Conservation (phyloP, 208 protist genomes). For the Phytomonas sp. region DNA sequence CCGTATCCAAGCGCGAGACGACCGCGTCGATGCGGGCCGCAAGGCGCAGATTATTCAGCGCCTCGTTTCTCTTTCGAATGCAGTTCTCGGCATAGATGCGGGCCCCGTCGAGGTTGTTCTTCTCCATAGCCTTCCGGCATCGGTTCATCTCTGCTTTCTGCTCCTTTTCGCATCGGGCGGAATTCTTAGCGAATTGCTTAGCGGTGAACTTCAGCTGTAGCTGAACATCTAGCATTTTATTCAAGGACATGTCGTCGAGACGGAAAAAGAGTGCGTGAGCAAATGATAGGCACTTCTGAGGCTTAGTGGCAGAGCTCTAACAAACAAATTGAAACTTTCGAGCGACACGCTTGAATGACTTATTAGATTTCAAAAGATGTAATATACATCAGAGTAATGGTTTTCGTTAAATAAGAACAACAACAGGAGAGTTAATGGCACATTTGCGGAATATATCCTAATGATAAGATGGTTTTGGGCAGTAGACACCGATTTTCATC, state of each 20-base stretch:
- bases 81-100: constrained; percentile 97
- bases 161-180: constrained; percentile 88
- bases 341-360: background rate
- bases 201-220: constrained; percentile 95
- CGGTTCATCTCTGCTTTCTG: constrained; percentile 90
- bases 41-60: constrained; percentile 95
- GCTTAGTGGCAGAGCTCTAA: background rate
- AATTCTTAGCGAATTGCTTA: constrained; percentile 91
- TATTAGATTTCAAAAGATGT: background rate
- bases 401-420: background rate
- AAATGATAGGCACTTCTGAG: background rate
- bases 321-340: constrained; percentile 1
- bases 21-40: constrained; percentile 95
- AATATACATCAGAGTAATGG: background rate
- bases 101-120: constrained; percentile 96
- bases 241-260: constrained; percentile 45
- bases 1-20: constrained; percentile 91
- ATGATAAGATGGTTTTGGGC: background rate
- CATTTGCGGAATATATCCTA: background rate
- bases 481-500: background rate
- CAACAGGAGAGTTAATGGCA: background rate
- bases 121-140: constrained; percentile 94
- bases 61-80: constrained; percentile 96
- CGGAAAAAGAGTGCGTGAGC: background rate
- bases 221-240: constrained; percentile 86